phyloP scores from a whole-genome alignment of 2,329 filamentous ascomycete species.

The Botryotinia convoluta region DNA sequence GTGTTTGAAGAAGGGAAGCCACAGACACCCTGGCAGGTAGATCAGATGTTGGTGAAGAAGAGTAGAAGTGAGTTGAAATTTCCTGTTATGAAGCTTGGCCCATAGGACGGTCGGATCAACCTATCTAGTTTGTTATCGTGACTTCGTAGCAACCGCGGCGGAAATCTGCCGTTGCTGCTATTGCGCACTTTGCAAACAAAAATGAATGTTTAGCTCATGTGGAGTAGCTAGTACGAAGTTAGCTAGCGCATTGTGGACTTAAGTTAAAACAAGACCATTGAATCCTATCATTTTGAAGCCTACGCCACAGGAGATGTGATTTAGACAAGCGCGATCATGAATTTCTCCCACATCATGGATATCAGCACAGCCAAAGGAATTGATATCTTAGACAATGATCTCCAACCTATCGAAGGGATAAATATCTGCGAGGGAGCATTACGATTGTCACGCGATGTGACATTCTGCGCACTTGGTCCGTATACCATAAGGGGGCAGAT shows the following conservation, averaged over 20 bases:
- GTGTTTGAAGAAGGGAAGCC: not conserved
- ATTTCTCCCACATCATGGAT: constrained; percentile 59
- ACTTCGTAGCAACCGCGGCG: not conserved
- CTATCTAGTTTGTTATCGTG: no score
- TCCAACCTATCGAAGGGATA: constrained; percentile 58
- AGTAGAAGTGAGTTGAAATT: not conserved
- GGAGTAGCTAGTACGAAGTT: fast-evolving
- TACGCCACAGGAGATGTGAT: not conserved
- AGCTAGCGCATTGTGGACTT: not conserved
- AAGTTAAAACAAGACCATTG: not conserved
- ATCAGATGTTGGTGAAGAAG: not conserved
- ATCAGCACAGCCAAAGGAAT: constrained; percentile 50
- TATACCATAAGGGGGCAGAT: constrained; percentile 62
- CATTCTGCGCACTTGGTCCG: constrained; percentile 58
- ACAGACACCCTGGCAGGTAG: constrained; percentile 4
- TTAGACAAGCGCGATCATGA: constrained; percentile 53
- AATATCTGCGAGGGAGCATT: constrained; percentile 72
- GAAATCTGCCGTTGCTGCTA: not conserved
- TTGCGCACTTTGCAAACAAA: not conserved
- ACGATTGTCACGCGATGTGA: constrained; percentile 57
- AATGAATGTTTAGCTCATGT: not conserved
- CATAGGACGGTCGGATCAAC: no score
- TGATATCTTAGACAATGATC: constrained; percentile 54
- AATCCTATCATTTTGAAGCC: not conserved
- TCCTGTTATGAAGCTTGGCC: not conserved